phyloP scores from a whole-genome alignment of 2,329 filamentous ascomycete species.

The Grosmannia huntii region DNA sequence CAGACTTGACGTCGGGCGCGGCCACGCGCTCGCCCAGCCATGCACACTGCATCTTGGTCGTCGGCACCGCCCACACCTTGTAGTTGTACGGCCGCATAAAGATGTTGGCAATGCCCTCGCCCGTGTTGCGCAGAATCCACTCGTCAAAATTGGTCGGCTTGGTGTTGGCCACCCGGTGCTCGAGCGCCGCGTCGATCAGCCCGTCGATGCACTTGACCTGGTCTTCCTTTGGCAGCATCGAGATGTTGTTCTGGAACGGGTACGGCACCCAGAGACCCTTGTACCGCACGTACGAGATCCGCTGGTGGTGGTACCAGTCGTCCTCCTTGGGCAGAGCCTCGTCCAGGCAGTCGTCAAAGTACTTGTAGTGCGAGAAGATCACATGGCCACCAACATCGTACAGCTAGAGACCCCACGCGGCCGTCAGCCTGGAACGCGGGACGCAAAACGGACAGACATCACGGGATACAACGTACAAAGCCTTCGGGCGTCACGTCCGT shows the following conservation, averaged over 20 bases:
- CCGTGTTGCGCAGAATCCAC: constrained; percentile 92
- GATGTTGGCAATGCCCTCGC: constrained; percentile 75
- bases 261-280: constrained; percentile 95
- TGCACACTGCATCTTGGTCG: constrained; percentile 98
- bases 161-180: constrained; percentile 70
- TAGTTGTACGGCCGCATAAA: constrained; percentile 99
- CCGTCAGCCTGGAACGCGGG: neutral
- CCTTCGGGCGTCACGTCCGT: constrained; percentile 93
- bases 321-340: constrained; percentile 88
- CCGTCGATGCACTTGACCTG: constrained; percentile 91
- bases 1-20: constrained; percentile 85
- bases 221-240: constrained; percentile 93
- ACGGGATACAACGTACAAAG: constrained; percentile 57
- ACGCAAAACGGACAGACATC: neutral
- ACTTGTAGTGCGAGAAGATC: constrained; percentile 99
- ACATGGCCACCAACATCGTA: constrained; percentile 98
- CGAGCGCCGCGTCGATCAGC: constrained; percentile 86
- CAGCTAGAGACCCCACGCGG: constrained; percentile 42
- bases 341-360: constrained; percentile 98
- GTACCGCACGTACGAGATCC: constrained; percentile 97
- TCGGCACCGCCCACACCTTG: constrained; percentile 99
- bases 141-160: constrained; percentile 98
- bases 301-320: constrained; percentile 97
- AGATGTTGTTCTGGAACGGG: constrained; percentile 99
- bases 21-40: constrained; percentile 99